phyloP scores from a whole-genome alignment of 345 rosid genomes.

The Limnanthes douglasii region DNA sequence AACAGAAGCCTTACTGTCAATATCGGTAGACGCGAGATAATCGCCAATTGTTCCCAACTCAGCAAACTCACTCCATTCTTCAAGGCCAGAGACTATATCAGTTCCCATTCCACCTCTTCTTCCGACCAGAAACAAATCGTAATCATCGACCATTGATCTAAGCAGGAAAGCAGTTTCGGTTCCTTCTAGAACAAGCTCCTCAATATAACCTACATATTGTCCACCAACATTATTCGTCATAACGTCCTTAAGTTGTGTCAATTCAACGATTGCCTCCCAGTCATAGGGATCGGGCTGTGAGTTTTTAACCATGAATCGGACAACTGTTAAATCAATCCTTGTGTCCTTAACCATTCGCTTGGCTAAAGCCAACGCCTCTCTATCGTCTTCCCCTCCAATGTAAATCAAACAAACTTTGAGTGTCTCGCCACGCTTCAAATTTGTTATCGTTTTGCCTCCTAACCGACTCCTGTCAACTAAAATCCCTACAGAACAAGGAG shows the following conservation, averaged over 20 bases:
- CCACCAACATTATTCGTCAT: slow-evolving; percentile 7
- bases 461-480: slow-evolving; percentile 13
- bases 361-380: slow-evolving; percentile 31
- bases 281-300: slow-evolving; percentile 1
- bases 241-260: slow-evolving; percentile 10
- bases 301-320: slow-evolving; percentile 9
- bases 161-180: slow-evolving; percentile 18
- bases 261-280: slow-evolving; percentile 25
- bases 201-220: slow-evolving; percentile 9
- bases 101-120: slow-evolving; percentile 16
- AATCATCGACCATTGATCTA: slow-evolving; percentile 20
- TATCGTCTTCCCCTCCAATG: slow-evolving; percentile 43
- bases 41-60: slow-evolving; percentile 54
- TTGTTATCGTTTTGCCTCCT: slow-evolving; percentile 4
- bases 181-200: slow-evolving; percentile 23
- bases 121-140: slow-evolving; percentile 33
- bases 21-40: slow-evolving; percentile 32
- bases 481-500: slow-evolving; percentile 57
- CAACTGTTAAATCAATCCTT: slow-evolving; percentile 11
- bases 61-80: slow-evolving; percentile 46
- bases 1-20: slow-evolving; percentile 15
- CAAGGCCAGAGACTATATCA: slow-evolving; percentile 19
- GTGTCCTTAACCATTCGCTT: slow-evolving; percentile 24
- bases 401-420: slow-evolving; percentile 18
- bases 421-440: neutral